Conservation (phyloP, 441 rosid species). For the Metrosideros polymorpha region DNA sequence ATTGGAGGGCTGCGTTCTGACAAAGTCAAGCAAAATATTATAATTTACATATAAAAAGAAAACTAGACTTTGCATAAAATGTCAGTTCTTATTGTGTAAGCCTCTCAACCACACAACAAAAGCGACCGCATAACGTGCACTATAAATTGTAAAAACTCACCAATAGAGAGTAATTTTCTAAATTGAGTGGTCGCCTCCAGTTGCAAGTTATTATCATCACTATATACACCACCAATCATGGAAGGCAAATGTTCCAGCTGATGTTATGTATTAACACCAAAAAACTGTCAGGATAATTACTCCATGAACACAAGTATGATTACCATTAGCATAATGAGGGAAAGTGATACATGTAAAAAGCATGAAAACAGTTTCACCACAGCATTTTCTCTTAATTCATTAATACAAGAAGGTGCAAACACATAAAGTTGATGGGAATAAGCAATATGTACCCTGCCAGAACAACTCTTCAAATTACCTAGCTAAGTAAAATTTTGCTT, state of each 20-base stretch:
- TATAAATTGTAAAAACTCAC: constrained; percentile 17
- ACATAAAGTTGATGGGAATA: not conserved
- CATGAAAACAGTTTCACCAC: not conserved
- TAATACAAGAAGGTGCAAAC: not conserved
- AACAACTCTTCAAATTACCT: not conserved
- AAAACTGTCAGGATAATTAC: not conserved
- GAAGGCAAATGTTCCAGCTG: constrained; percentile 76
- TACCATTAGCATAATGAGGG: not conserved
- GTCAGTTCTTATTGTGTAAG: not conserved
- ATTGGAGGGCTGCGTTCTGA: constrained; percentile 86
- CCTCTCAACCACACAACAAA: not conserved
- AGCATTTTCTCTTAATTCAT: not conserved
- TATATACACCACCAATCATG: constrained; percentile 67
- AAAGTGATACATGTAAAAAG: not conserved
- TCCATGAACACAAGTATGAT: not conserved
- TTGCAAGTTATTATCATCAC: constrained; percentile 52
- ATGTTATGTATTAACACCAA: not conserved
- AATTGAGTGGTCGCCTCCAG: constrained; percentile 75
- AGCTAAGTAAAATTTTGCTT: not conserved
- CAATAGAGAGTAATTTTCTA: constrained; percentile 72
- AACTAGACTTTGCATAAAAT: not conserved
- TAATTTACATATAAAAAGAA: not conserved
- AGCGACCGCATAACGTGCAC: not conserved
- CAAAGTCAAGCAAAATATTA: not conserved
- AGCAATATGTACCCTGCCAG: not conserved